phyloP scores from a whole-genome alignment of 78 protist genomes.

The Planoprotostelium fungivorum region DNA sequence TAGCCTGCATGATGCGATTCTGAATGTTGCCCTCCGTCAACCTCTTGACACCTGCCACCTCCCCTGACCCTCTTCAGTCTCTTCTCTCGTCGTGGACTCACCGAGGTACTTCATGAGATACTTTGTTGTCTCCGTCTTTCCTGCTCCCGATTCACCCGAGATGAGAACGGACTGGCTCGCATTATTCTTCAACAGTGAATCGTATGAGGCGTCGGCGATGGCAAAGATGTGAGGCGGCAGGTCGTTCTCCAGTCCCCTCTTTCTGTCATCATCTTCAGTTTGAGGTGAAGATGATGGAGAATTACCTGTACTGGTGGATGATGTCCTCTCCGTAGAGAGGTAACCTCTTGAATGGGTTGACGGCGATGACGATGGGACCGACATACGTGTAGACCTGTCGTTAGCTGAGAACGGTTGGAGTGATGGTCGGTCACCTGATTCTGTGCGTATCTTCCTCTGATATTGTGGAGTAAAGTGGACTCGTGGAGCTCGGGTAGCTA shows the following conservation, averaged over 20 bases:
- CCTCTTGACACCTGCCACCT: constrained; percentile 59
- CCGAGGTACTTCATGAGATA: constrained; percentile 64
- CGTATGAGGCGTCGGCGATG: constrained; percentile 47
- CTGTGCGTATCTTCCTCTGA: neutral
- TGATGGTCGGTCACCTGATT: neutral
- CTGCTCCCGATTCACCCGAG: constrained; percentile 77
- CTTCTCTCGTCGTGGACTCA: constrained; percentile 13
- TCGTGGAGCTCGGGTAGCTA: neutral
- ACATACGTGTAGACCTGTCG: constrained; percentile 58
- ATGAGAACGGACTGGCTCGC: constrained; percentile 62
- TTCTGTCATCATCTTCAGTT: neutral
- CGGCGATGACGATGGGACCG: constrained; percentile 54
- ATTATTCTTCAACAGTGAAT: constrained; percentile 27
- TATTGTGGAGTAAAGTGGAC: neutral
- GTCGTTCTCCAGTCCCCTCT: constrained; percentile 23
- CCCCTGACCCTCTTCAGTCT: constrained; percentile 47
- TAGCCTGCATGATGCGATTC: constrained; percentile 48
- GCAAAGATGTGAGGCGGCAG: constrained; percentile 83
- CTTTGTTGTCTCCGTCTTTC: constrained; percentile 64
- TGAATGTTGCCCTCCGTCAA: constrained; percentile 59
- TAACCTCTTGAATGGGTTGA: constrained; percentile 36
- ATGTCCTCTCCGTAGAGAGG: constrained; percentile 54
- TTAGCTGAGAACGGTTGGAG: neutral
- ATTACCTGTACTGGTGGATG: constrained; percentile 42
- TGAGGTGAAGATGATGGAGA: neutral